phyloP scores from a whole-genome alignment of 2,329 filamentous ascomycete genomes.

The Ceratocystis smalleyi region DNA sequence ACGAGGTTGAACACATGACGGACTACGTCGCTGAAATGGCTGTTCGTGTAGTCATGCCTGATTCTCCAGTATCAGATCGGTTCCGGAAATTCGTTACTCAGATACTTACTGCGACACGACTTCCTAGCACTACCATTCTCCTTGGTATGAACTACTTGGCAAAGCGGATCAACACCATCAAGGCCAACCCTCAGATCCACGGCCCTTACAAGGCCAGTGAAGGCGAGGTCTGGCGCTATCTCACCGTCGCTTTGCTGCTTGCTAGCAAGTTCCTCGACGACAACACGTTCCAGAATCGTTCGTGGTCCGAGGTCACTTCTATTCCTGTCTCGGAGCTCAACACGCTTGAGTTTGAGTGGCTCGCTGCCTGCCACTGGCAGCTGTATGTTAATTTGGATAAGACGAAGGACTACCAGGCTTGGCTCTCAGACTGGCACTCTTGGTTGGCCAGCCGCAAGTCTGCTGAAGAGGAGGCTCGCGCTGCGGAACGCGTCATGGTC shows the following conservation, averaged over 20 bases:
- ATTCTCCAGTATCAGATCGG: conserved; percentile 43
- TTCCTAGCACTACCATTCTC: conserved; percentile 82
- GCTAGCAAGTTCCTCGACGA: conserved; percentile 94
- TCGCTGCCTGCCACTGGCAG: conserved; percentile 65
- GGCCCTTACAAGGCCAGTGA: conserved; percentile 42
- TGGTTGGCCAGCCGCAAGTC: conserved; percentile 41
- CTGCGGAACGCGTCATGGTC: conserved; percentile 18
- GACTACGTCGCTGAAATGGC: conserved; percentile 90
- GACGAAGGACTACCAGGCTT: conserved; percentile 53
- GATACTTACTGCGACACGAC: conserved; percentile 74
- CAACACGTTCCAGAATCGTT: conserved; percentile 94
- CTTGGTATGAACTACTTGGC: conserved; percentile 81
- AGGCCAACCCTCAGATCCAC: conserved; percentile 26
- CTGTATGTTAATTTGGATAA: conserved; percentile 74
- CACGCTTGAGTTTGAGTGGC: conserved; percentile 73
- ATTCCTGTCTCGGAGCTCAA: conserved; percentile 76
- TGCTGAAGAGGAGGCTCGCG: conserved; percentile 26
- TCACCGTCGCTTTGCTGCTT: conserved; percentile 70
- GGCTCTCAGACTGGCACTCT: conserved; percentile 45
- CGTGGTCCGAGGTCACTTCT: conserved; percentile 88
- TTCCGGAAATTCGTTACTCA: conserved; percentile 88
- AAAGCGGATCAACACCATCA: conserved; percentile 64
- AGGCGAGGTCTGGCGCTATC: conserved; percentile 70
- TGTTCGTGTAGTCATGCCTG: conserved; percentile 40
- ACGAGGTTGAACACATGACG: conserved; percentile 91